These are phyloP conservation scores for Leptographium procerum DNA, from an alignment of 2,329 filamentous ascomycete species.

Conservation along the genomic window DNA sequence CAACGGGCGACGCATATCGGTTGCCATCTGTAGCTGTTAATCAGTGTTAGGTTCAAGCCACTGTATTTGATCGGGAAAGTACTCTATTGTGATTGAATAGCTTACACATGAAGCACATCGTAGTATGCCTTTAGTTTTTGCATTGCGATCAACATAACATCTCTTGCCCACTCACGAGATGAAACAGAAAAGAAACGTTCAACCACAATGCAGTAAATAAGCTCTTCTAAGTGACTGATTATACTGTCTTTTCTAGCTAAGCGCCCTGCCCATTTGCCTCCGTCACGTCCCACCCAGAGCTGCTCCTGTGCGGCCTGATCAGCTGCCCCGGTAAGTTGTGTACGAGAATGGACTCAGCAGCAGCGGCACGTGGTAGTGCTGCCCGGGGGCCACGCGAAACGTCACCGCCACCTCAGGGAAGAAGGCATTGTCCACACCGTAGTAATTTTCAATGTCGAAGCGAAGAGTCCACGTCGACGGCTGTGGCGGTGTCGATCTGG, in stretches of 20 bases:
- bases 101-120: background rate
- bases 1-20: background rate
- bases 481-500: constrained; percentile 1
- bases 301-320: constrained; percentile 13
- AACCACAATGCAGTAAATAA: too few relatives aligned
- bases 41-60: background rate
- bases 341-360: constrained; percentile 70
- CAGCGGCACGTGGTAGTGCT: constrained; percentile 72
- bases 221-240: too few relatives aligned
- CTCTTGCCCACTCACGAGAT: too few relatives aligned
- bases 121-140: too few relatives aligned
- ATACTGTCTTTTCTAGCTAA: too few relatives aligned
- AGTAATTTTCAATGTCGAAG: constrained; percentile 65
- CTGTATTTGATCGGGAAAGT: background rate
- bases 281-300: too few relatives aligned
- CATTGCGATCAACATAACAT: too few relatives aligned
- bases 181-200: too few relatives aligned
- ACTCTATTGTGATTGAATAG: background rate
- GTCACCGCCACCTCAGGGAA: constrained; percentile 48
- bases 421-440: constrained; percentile 47
- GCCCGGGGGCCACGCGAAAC: constrained; percentile 39
- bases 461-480: constrained; percentile 53
- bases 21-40: background rate
- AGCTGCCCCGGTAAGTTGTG: constrained; percentile 71
- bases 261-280: too few relatives aligned